Base-by-base conservation (phyloP, 768 basidiomycete genomes). In the Clitopilus passeckerianus region DNA sequence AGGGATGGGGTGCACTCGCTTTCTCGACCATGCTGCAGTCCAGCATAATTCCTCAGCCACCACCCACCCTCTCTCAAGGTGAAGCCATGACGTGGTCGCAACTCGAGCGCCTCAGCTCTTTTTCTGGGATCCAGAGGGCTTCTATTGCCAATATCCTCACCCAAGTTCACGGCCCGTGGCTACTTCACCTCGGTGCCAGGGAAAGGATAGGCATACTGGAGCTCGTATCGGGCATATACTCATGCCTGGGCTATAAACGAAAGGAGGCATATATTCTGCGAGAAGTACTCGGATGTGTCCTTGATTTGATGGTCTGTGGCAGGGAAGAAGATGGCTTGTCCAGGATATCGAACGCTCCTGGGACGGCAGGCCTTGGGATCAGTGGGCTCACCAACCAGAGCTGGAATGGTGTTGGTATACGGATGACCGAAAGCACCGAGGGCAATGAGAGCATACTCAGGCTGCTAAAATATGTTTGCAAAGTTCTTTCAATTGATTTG, bases 221-320 rank as follows among this genome's bases (percentile, higher is more conserved):
- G 64, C 78, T 80, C 34, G 82, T 87, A 53, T 90, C 91, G 0
- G 85, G 86, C 62, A 74, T 93, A 52, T 95, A 90, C 70, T 81
- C 87, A 10, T 89, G 86, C 63, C 71, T 99, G 5, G 94, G 93
- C 8, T 92, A 94, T 70, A 82, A 78, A 57, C 81, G 97, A 53
- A 96, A 96, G 74, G 95, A 97, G 73, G 90, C 87, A 0, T 90
- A 91, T 66, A 76, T 94, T 41, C 77, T 95, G 23, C 81, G 96
- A 10, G 95, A 98, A 68, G 81, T 97, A 44, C 78, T 95, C 20
- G 91, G 90, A 8, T 90, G 90, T 64, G 72, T 93, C 57, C 77
- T 95, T 75, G 95, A 94, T 68, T 79, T 93, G 57, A 75, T 96
- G 59, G 90, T 95, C n/a, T 91, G 86, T 65, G 91, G 88, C 56